These are phyloP conservation scores for Crucihimalaya himalaica DNA, from an alignment of 345 rosid species.

Conservation along the genomic window DNA sequence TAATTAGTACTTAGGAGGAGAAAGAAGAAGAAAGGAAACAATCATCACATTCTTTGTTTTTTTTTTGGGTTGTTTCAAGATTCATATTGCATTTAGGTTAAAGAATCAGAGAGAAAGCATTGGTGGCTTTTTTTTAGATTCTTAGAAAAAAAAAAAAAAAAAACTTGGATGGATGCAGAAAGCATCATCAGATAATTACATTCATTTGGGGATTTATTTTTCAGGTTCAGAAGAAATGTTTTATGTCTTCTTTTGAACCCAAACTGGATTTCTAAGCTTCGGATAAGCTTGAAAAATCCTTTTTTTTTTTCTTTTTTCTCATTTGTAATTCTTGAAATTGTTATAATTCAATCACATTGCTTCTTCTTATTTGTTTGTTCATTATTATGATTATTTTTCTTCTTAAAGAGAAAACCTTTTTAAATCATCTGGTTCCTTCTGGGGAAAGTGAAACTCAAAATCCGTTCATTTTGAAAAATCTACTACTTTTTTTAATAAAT, in stretches of 20 bases:
- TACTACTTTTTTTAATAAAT: neutral
- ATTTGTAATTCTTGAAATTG: constrained; percentile 35
- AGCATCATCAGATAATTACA: constrained; percentile 35
- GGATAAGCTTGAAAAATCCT: constrained; percentile 39
- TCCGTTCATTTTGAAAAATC: neutral
- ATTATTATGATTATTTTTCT: neutral
- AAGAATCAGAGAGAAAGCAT: constrained; percentile 34
- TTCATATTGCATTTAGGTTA: constrained; percentile 36
- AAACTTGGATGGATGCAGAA: constrained; percentile 35
- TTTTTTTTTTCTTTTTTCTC: neutral
- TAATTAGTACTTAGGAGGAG: constrained; percentile 21
- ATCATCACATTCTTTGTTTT: constrained; percentile 34
- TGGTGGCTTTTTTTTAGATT: constrained; percentile 35
- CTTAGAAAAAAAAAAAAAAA: neutral
- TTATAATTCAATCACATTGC: constrained; percentile 29
- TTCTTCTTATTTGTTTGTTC: constrained; percentile 8
- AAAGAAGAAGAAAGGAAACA: constrained; percentile 18
- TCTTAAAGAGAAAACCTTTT: neutral
- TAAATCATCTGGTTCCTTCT: neutral
- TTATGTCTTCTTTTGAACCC: constrained; percentile 44
- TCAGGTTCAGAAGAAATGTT: constrained; percentile 40
- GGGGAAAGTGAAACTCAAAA: no score
- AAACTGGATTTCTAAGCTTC: constrained; percentile 35
- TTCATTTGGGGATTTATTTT: constrained; percentile 30
- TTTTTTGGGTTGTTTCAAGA: constrained; percentile 5